A percentile compares a stretch with the other conserved stretches of the same genome.
Conservation (phyloP, 2,329 filamentous ascomycete species). For the Didymella arachidicola region DNA sequence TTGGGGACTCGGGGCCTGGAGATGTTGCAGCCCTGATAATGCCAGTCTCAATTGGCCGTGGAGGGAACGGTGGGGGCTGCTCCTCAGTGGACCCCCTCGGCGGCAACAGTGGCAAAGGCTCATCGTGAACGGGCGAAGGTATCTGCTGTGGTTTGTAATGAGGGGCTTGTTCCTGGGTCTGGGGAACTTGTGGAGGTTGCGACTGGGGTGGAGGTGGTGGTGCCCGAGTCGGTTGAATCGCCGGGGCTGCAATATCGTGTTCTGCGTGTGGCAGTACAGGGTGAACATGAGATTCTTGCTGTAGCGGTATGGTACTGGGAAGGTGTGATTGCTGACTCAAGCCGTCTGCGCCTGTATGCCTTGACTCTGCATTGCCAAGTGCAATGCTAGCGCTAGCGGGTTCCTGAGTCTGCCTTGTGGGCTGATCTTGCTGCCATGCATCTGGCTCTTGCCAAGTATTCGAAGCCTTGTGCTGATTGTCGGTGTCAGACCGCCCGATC, state of each 20-base stretch:
- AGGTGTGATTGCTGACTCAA: constrained; percentile 10
- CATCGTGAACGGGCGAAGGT: constrained; percentile 24
- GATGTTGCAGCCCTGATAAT: constrained; percentile 21
- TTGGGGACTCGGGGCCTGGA: constrained; percentile 50
- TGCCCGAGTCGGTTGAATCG: constrained; percentile 6
- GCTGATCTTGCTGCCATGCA: constrained; percentile 38
- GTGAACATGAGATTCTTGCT: not conserved
- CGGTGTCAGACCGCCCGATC: constrained; percentile 2
- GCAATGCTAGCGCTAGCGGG: constrained; percentile 29
- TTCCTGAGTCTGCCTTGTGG: constrained; percentile 34
- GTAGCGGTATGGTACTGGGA: not conserved
- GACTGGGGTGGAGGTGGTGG: constrained; percentile 11
- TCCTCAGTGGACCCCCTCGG: constrained; percentile 47
- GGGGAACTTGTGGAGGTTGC: constrained; percentile 15
- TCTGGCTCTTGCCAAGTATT: constrained; percentile 45
- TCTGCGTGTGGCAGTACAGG: constrained; percentile 5
- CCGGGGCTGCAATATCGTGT: not conserved
- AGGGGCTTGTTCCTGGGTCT: constrained; percentile 9
- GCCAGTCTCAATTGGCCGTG: constrained; percentile 42
- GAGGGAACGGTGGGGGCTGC: constrained; percentile 43
- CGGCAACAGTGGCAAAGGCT: constrained; percentile 44
- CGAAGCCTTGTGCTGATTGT: constrained; percentile 10
- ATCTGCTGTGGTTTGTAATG: constrained; percentile 14
- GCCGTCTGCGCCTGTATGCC: not conserved
- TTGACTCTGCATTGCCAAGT: constrained; percentile 23